Percentiles rank a stretch among this genome's conserved stretches.
Conservation (phyloP, 2,329 filamentous ascomycete genomes). For the Apiospora pterosperma region DNA sequence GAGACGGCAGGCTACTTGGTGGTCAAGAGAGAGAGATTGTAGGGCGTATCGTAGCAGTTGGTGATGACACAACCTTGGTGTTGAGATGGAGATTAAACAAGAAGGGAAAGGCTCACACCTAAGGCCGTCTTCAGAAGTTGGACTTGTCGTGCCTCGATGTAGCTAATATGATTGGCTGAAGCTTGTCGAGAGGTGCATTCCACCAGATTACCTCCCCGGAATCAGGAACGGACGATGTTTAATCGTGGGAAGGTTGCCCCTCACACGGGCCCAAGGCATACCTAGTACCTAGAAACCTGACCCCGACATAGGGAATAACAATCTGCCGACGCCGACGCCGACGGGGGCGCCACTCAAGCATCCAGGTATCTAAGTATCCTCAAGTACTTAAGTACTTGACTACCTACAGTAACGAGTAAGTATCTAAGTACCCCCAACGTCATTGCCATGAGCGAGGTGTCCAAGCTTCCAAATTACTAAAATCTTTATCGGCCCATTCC, state of each 20-base stretch:
- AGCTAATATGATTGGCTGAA: background rate
- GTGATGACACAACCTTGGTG: background rate
- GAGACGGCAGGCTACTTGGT: background rate
- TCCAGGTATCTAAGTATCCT: too few species aligned
- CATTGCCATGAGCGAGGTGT: background rate
- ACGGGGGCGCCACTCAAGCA: too few species aligned
- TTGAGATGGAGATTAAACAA: background rate
- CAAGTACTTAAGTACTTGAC: background rate
- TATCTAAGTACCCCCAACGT: too few species aligned
- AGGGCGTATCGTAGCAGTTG: background rate
- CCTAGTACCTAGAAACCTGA: too few species aligned
- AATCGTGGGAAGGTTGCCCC: background rate
- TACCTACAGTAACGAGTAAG: background rate
- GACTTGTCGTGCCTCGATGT: background rate
- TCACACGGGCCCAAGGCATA: background rate
- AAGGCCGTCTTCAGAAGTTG: background rate
- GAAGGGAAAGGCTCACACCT: background rate
- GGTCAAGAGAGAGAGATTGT: background rate
- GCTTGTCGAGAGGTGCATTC: background rate
- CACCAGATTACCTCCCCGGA: background rate
- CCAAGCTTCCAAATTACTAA: background rate
- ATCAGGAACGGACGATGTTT: background rate
- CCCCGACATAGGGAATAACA: background rate
- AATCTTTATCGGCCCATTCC: background rate
- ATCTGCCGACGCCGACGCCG: background rate